Base-by-base conservation (phyloP, 192 early-diverging fungal species). In the Obelidium mucronatum region DNA sequence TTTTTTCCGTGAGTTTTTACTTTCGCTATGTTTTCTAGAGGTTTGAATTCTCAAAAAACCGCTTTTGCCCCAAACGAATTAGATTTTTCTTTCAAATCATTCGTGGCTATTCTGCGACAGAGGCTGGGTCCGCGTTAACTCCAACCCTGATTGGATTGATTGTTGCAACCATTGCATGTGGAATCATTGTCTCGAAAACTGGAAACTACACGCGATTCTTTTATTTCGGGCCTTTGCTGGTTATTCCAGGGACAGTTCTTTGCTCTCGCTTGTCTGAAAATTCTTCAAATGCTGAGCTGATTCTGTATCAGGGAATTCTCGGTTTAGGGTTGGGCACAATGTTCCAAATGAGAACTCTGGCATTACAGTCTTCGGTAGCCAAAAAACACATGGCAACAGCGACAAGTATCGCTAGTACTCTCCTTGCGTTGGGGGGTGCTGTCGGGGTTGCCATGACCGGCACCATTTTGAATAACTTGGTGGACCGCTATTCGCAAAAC, bases 111-210 rank as follows among this genome's bases (percentile, higher is more conserved):
- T 74, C 80, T 17, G 93, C 96, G 0, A 96, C 92, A 1, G 78
- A 86, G 13, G 89, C 93, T 2, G 96, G 96, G 48, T 63, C 94
- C 22, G 85, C 91, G 42, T 78, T 91, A 52, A 81, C 96, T 59
- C 93, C 94, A 0, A 88, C 92, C 55, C 87, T 95, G 8, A 51
- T 91, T 8, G 92, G 93, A n/a, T 85, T 93, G n/a, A 89, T 94
- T 30, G 34, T 94, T 40, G 0, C 26, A 15, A 42, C 34, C 35
- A 61, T 77, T 28, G 11, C 19, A 15, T 28, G 33, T 63, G 67
- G 75, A 51, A 8, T 58, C 8, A 40, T 70, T 5, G 66, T 68
- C 24, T 76, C 75, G 4, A 51, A 67, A 22, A 68, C 66, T 8
- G 76, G 70, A 8, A 59, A 59, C 22, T 93, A 94, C 81, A 80